Base-by-base conservation (phyloP, 768 basidiomycete species). In the Tephrocybe sp. region DNA sequence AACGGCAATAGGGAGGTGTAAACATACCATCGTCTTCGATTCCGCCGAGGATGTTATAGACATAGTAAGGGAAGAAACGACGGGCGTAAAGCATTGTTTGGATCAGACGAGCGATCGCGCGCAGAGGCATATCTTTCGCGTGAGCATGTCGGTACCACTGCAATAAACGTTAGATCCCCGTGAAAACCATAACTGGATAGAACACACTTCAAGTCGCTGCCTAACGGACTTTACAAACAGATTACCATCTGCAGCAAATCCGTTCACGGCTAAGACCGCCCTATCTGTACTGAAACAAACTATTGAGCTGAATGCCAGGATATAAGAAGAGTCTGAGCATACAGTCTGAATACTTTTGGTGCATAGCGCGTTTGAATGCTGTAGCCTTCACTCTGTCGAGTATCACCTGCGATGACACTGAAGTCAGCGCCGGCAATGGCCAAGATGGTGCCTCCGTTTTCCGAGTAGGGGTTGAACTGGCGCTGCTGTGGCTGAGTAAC, bases 141-240 rank as follows among this genome's bases (percentile, higher is more conserved):
- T 99, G 96, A 9, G 93, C 94, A 69, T 98, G 94, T 50, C 87
- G 83, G 70, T 98, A 99, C 95, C 94, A 98, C 95, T 98, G 56
- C 8, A 39, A 45, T 45, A 35, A 40, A 14, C 26, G 36, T 56
- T 16, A 56, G 53, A 51, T 26, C 6, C 5, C 26, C 9, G 30
- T 16, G 31, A 33, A 35, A 44, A 48, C 35, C 33, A 30, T 26
- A 20, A 39, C 36, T 23, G n/a, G 10, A 9, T 9, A 42, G 43
- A 23, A 74, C 83, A 46, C 52, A 96, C 96, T 80, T 98, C 97
- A 3, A 99, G 78, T 59, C 96, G 82, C 68, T 98, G 95, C 66
- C 89, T 87, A 46, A 99, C 87, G 64, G 87, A 86, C 82, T 98
- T 97, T 62, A 98, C 93, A 63, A 99, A 95, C 82, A 90, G 91